phyloP scores from a whole-genome alignment of 768 basidiomycete species.

The Boletus fagicola region DNA sequence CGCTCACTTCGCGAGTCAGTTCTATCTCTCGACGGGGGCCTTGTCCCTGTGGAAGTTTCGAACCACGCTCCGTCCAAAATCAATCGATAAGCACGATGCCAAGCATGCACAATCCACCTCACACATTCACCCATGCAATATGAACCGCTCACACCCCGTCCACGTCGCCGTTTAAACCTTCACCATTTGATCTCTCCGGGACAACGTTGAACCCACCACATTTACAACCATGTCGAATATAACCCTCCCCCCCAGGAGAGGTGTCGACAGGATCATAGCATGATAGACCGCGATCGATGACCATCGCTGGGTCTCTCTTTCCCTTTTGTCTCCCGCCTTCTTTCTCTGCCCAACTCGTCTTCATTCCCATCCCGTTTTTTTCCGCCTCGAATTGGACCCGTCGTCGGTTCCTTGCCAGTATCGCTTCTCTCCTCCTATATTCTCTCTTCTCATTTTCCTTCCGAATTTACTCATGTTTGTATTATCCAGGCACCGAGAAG shows the following conservation, averaged over 20 bases:
- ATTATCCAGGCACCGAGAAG: slow-evolving; percentile 18
- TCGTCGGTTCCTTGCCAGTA: not conserved
- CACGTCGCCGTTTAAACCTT: slow-evolving; percentile 2
- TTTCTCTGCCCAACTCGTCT: slow-evolving; percentile 3
- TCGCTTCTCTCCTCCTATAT: not conserved
- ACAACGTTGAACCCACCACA: slow-evolving; percentile 4
- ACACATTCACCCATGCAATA: not conserved
- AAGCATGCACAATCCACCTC: not conserved
- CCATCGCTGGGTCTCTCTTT: not conserved
- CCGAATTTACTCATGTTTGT: slow-evolving; percentile 15
- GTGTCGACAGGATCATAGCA: not conserved
- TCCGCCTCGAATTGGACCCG: slow-evolving; percentile 1
- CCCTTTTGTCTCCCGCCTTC: not conserved
- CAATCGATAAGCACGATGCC: slow-evolving; percentile 6
- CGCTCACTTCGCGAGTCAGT: slow-evolving; percentile 5
- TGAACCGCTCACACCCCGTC: not conserved
- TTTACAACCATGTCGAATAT: not conserved
- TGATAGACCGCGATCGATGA: not conserved
- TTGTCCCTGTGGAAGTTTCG: slow-evolving; percentile 8
- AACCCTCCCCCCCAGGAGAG: not conserved
- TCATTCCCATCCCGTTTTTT: not conserved
- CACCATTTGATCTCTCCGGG: not conserved
- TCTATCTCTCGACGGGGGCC: slow-evolving; percentile 10
- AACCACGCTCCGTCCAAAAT: not conserved
- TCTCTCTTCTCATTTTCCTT: not conserved